Evolutionary conservation across 176 grass and related monocot genomes (phyloP).

Genomic region (Canna indica): DNA sequence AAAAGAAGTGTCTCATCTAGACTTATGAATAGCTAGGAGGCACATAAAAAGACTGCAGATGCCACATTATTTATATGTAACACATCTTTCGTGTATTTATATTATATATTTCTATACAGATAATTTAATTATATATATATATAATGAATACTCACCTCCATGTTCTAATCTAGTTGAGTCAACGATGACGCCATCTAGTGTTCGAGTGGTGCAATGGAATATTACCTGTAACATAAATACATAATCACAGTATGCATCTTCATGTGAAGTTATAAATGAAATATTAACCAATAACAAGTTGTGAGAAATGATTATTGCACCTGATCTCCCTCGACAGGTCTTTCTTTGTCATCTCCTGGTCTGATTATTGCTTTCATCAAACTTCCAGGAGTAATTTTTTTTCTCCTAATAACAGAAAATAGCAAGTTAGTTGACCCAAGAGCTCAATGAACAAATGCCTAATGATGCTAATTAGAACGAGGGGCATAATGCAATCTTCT

Average conservation of each 20-base stretch:
- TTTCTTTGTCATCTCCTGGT: constrained; percentile 45
- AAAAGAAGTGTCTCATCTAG: not conserved
- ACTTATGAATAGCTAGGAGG: not conserved
- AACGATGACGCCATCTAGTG: constrained; percentile 55
- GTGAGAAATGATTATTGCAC: constrained; percentile 20
- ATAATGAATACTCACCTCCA: constrained; percentile 50
- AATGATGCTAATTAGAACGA: not conserved
- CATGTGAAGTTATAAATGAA: not conserved
- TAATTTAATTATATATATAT: no score
- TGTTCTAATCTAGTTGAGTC: constrained; percentile 72
- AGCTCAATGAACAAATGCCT: not conserved
- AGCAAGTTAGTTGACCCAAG: not conserved
- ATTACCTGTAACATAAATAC: constrained; percentile 44
- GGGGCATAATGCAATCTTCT: not conserved
- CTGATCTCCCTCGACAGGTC: constrained; percentile 74
- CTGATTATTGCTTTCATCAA: constrained; percentile 83
- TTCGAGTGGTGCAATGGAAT: constrained; percentile 77
- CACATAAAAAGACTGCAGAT: not conserved
- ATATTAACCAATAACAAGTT: not conserved
- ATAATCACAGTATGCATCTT: not conserved
- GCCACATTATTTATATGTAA: not conserved
- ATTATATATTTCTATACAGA: no score
- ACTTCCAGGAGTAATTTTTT: constrained; percentile 73
- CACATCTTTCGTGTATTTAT: not conserved
- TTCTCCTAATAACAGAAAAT: constrained; percentile 44